phyloP scores from a whole-genome alignment of 345 rosid genomes.

The Citropsis articulata region DNA sequence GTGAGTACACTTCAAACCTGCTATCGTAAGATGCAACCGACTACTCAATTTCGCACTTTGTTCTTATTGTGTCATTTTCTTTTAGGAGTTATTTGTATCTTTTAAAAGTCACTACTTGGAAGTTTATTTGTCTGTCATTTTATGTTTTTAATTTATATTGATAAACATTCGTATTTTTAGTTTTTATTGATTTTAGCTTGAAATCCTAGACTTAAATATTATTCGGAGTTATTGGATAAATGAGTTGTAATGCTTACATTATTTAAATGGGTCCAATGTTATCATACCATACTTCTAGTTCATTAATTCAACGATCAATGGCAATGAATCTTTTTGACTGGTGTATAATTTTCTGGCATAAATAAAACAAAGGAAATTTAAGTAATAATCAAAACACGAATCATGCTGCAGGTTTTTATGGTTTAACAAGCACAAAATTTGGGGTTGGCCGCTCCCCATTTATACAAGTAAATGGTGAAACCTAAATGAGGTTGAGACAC shows the following conservation, averaged over 20 bases:
- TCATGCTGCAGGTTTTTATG: background rate
- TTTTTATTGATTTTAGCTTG: too few species aligned
- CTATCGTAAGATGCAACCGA: background rate
- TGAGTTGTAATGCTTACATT: too few species aligned
- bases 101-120: too few species aligned
- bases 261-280: background rate
- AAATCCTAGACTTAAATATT: background rate
- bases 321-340: background rate
- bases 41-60: background rate
- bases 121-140: too few species aligned
- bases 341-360: background rate
- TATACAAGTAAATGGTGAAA: background rate
- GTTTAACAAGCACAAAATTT: slow-evolving; percentile 1
- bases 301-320: background rate
- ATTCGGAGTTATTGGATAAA: background rate
- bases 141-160: too few species aligned
- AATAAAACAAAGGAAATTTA: background rate
- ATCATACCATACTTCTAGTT: background rate
- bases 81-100: background rate
- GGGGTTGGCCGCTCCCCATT: background rate
- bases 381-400: background rate
- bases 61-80: background rate
- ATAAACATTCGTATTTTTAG: too few species aligned
- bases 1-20: background rate
- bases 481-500: background rate